Conservation (phyloP, 1,139 yeast genomes). For the Yamadazyma trypodendri region DNA sequence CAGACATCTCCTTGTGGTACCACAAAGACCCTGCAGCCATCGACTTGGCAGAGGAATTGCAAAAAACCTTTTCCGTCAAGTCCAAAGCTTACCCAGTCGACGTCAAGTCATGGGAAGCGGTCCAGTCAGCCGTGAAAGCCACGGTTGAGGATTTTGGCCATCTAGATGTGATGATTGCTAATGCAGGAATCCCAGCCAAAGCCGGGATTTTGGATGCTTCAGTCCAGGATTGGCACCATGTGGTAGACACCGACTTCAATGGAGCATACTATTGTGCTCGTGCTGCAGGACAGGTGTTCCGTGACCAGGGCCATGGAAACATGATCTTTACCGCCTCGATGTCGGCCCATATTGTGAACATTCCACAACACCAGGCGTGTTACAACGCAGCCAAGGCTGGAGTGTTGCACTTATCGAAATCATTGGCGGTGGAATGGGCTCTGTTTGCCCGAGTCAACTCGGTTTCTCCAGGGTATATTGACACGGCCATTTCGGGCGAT, state of each 20-base stretch:
- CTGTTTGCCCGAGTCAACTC: constrained; percentile 54
- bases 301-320: constrained; percentile 48
- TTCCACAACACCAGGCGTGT: constrained; percentile 54
- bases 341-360: constrained; percentile 55
- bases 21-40: constrained; percentile 50
- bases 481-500: constrained; percentile 52
- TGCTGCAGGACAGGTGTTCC: constrained; percentile 50
- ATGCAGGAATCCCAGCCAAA: constrained; percentile 21
- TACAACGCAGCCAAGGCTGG: constrained; percentile 61
- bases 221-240: constrained; percentile 41
- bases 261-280: constrained; percentile 61
- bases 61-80: too few relatives aligned
- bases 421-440: constrained; percentile 57
- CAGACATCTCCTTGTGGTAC: constrained; percentile 39
- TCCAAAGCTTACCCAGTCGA: constrained; percentile 68
- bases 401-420: constrained; percentile 48
- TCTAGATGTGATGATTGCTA: constrained; percentile 21
- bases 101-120: constrained; percentile 59
- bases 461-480: constrained; percentile 57
- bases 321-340: constrained; percentile 62
- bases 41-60: constrained; percentile 58
- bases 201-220: constrained; percentile 34
- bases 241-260: constrained; percentile 62
- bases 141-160: constrained; percentile 16
- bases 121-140: constrained; percentile 30